These are phyloP conservation scores for Linnemannia elongata DNA, from an alignment of 192 early-diverging fungal genomes.

Conservation along the genomic window DNA sequence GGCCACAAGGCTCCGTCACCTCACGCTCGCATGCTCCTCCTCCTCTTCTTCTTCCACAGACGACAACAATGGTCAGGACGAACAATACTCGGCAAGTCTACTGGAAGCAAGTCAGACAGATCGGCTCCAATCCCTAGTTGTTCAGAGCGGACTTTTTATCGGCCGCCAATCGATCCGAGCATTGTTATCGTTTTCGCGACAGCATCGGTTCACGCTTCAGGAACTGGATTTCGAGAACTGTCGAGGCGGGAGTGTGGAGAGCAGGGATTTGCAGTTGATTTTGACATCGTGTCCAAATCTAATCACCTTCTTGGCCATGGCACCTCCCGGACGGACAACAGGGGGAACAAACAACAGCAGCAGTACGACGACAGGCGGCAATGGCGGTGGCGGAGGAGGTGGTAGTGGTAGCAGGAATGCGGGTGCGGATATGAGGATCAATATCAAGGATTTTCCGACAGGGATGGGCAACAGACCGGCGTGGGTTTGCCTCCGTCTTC, in stretches of 20 bases:
- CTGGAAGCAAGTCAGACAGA: slow-evolving; percentile 1
- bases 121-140: background rate
- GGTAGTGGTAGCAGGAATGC: background rate
- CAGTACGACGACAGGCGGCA: background rate
- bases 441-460: background rate
- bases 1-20: background rate
- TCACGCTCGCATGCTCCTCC: background rate
- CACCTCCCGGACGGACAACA: background rate
- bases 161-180: background rate
- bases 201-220: slow-evolving; percentile 21
- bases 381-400: background rate
- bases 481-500: slow-evolving; percentile 27
- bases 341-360: background rate
- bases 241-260: background rate
- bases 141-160: background rate
- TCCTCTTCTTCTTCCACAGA: too few species aligned
- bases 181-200: slow-evolving; percentile 2
- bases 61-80: background rate
- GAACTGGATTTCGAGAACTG: slow-evolving; percentile 19
- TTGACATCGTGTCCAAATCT: slow-evolving; percentile 42
- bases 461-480: background rate
- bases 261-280: slow-evolving; percentile 30
- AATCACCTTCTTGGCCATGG: slow-evolving; percentile 17
- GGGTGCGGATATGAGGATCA: background rate
- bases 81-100: slow-evolving; percentile 8